Base-by-base conservation (phyloP, 1,139 yeast species). In the Scheffersomyces cryptocercus region DNA sequence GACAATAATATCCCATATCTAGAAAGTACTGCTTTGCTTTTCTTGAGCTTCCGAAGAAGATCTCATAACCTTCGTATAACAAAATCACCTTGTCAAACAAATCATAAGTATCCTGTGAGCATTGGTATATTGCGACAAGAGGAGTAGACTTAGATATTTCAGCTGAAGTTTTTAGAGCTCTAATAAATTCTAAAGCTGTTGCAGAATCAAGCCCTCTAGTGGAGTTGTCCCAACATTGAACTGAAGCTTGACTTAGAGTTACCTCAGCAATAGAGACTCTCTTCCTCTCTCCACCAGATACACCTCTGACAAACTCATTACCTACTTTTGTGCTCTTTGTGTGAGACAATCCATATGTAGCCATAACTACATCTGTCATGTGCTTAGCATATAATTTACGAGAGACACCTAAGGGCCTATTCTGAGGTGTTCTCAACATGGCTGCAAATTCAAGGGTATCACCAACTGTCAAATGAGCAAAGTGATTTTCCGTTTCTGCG, bases 121-220 rank as follows among this genome's bases (percentile, higher is more conserved):
- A 75, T 51, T 74, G 79, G 46, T 74, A 74, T 38, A 74, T 67
- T 26, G 78, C 72, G 29, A 73, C 69, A 43, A 74, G 58, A 1
- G 75, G 70, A 7, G 76, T 70, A 0, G 72, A 63, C 10, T 65
- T 61, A 36, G 67, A 49, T 32, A 73, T 49, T 30, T 62, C 59
- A 1, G 76, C 70, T 43, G 70, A 64, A 6, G 68, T 57, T 47
- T 74, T 65, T 37, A 74, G 65, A 8, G 78, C 77, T 40, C 64
- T 59, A 6, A 76, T 71, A 40, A 70, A 74, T 52, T 73, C 77
- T 36, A 72, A 56, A 16, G 85, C 84, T 28, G 84, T 78, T 10
- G 84, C 81, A 5, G 84, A 72, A 61, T 80, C 85, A 48, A 80
- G 65, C 48, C 85, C 85, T 64, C 84, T 73, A 8, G 84, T 80